Evolutionary conservation across 768 basidiomycete species (phyloP), one percentile per base, ranked within the genome.

Genomic region (Auriscalpium vulgare): DNA sequence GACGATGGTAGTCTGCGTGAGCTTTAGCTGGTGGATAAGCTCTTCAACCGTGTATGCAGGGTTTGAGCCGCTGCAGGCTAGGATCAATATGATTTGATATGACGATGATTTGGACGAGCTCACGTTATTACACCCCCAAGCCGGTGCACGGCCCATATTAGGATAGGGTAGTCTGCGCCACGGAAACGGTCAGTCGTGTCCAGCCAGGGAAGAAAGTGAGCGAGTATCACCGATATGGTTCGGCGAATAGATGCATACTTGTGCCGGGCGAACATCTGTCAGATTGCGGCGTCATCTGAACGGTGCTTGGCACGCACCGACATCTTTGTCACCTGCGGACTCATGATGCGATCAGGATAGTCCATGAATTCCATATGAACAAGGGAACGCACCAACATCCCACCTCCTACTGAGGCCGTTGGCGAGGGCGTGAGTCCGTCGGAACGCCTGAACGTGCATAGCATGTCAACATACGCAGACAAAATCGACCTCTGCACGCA

Each of bases 21-120:
- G 13, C 1, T 55, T 57, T 13, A 87, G 71, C 65, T 87, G 85
- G 63, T 86, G 73, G 3, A 68, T 69, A 3, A 87, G 74, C 62
- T 87, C 85, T 10, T 80, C 79, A 2, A 70, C 62, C 13, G 78
- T 80, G 65, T 79, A 87, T 5, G 69, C 68, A 2, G 85, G 85
- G 60, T 87, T 87, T 13, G 83, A 80, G n/a, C 81, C 81, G 10
- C 83, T 84, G 45, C 7, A 23, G 19, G 11, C 14, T 47, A 16
- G 16, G 37, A 19, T 47, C 50, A 49, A 23, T 46, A 50, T 23
- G 17, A 54, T n/a, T 23, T 17, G 11, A 5, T 29, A 29, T 29
- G 29, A 29, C 29, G 10, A 17, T 13, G 37, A 16, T 9, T 10
- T 35, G 14, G n/a, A 37, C 10, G 13, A 34, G 56, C 64, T 40